phyloP scores from a whole-genome alignment of 1,284 basidiomycete species.

The Papiliotrema nemorosa region DNA sequence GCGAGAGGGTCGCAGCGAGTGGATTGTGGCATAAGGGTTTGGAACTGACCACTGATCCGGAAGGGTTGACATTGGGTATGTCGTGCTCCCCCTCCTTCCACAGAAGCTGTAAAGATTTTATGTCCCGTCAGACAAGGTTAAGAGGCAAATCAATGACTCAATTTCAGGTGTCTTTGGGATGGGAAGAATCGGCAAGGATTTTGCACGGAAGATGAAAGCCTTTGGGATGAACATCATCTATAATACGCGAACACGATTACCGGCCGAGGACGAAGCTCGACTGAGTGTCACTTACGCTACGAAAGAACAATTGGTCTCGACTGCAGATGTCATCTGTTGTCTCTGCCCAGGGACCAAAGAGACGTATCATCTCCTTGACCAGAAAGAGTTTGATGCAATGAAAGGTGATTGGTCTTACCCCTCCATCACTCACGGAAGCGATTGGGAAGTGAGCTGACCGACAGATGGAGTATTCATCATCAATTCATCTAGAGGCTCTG shows the following conservation, averaged over 20 bases:
- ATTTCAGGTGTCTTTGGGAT: constrained; percentile 21
- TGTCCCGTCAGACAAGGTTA: no score
- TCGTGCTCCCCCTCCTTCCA: no score
- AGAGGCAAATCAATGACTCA: not conserved
- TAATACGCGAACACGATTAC: constrained; percentile 17
- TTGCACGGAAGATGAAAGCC: constrained; percentile 15
- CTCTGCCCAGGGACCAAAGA: constrained; percentile 29
- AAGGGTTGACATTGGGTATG: constrained; percentile 18
- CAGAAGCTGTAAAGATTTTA: no score
- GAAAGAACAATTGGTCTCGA: constrained; percentile 31
- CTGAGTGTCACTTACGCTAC: constrained; percentile 20
- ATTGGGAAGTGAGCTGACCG: constrained; percentile 3
- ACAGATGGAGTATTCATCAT: constrained; percentile 38
- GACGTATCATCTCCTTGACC: constrained; percentile 33
- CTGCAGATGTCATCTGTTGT: constrained; percentile 33
- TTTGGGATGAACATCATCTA: constrained; percentile 27
- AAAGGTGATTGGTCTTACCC: constrained; percentile 14
- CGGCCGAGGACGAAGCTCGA: not conserved
- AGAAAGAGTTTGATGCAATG: constrained; percentile 36
- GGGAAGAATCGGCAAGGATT: constrained; percentile 22
- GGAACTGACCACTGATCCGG: constrained; percentile 14
- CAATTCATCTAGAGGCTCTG: constrained; percentile 36
- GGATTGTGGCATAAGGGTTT: constrained; percentile 14
- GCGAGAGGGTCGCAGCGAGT: constrained; percentile 11
- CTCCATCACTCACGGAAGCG: no score